These are phyloP conservation scores for Vaccinium vitisidaea DNA, from an alignment of 148 eudicot genomes.

Conservation along the genomic window DNA sequence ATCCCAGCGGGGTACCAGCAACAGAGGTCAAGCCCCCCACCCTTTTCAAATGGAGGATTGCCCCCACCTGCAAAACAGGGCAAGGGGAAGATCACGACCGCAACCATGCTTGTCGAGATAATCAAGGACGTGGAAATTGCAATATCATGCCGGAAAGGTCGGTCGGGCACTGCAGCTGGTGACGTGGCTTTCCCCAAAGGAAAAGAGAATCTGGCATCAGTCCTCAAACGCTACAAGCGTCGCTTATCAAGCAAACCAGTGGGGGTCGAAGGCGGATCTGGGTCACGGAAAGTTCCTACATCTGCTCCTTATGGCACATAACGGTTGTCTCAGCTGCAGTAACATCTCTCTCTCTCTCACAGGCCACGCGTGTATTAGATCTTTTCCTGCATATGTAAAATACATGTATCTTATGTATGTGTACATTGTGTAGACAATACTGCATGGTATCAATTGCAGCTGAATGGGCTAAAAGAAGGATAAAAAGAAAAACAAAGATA, in stretches of 20 bases:
- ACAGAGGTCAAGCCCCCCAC: conserved; percentile 52
- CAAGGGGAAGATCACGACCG: conserved; percentile 70
- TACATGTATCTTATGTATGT: not conserved
- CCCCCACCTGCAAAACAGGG: conserved; percentile 74
- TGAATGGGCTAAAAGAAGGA: not conserved
- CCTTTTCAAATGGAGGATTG: conserved; percentile 48
- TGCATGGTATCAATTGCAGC: not conserved
- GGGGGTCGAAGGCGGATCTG: conserved; percentile 37
- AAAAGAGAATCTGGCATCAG: conserved; percentile 90
- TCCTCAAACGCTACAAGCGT: conserved; percentile 89
- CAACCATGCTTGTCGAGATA: conserved; percentile 60
- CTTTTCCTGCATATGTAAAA: not conserved
- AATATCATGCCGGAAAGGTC: conserved; percentile 78
- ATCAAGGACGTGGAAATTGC: conserved; percentile 87
- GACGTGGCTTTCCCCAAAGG: conserved; percentile 97
- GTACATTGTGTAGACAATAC: not conserved
- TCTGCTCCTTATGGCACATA: not conserved
- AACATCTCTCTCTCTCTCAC: not conserved
- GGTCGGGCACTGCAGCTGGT: conserved; percentile 94
- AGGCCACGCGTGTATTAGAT: not conserved
- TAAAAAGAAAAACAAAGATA: not conserved
- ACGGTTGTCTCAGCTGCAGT: not conserved
- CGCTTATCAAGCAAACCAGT: conserved; percentile 65
- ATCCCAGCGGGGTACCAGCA: conserved; percentile 60
- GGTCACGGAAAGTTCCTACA: not conserved